Percentiles rank a stretch among this genome's conserved stretches.
Evolutionary conservation across 768 basidiomycete species (phyloP).

Genomic region (Podaxis pistillaris): DNA sequence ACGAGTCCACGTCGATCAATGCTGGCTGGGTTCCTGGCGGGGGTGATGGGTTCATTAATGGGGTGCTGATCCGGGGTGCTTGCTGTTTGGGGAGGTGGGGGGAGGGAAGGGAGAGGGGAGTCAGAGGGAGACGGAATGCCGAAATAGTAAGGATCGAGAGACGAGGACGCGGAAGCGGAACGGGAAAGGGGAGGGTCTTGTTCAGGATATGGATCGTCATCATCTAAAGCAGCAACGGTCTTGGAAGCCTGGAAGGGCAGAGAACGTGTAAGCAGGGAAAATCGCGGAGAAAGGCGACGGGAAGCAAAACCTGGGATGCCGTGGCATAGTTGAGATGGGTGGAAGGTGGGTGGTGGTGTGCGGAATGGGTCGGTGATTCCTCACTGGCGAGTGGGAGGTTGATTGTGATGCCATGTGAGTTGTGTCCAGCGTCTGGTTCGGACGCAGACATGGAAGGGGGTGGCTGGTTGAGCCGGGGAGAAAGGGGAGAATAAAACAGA

Average conservation of each 20-base stretch:
- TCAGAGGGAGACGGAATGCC: constrained; percentile 67
- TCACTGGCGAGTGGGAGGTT: constrained; percentile 15
- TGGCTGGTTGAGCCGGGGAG: constrained; percentile 6
- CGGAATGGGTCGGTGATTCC: no score
- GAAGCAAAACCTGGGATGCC: constrained; percentile 31
- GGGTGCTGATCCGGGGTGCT: constrained; percentile 64
- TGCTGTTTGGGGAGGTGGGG: constrained; percentile 35
- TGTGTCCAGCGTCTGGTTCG: neutral
- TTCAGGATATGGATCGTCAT: constrained; percentile 37
- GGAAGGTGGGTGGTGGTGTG: constrained; percentile 16
- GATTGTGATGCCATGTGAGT: constrained; percentile 31
- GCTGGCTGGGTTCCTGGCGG: constrained; percentile 69
- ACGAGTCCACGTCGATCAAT: constrained; percentile 88
- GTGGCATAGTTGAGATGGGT: constrained; percentile 28
- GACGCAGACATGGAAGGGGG: constrained; percentile 10
- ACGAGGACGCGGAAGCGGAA: constrained; percentile 73
- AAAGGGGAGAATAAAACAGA: constrained; percentile 16
- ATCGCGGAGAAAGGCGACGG: constrained; percentile 16
- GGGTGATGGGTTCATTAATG: constrained; percentile 59
- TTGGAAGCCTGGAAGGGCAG: neutral
- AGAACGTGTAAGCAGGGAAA: neutral
- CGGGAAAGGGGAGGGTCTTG: constrained; percentile 53
- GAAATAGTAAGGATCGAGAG: constrained; percentile 89
- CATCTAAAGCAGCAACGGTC: constrained; percentile 24
- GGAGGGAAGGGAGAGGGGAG: constrained; percentile 57